These are phyloP conservation scores for Castanea crenata DNA, from an alignment of 306 rosid species.

Conservation along the genomic window DNA sequence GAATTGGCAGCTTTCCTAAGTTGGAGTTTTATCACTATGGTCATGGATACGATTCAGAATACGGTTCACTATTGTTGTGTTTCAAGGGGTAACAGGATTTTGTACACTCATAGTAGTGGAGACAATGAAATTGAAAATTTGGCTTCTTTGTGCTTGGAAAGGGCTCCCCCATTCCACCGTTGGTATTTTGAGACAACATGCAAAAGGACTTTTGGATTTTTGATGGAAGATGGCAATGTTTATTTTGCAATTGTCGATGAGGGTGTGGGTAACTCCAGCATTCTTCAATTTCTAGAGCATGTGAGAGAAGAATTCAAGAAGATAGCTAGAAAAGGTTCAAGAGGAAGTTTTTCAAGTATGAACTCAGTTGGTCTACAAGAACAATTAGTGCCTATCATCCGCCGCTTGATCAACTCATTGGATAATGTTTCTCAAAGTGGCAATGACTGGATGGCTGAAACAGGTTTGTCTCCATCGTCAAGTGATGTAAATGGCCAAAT, in stretches of 20 bases:
- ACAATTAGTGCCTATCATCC: slow-evolving; percentile 66
- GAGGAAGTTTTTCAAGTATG: slow-evolving; percentile 58
- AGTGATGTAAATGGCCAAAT: slow-evolving; percentile 56
- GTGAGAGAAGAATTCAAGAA: slow-evolving; percentile 73
- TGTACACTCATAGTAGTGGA: slow-evolving; percentile 55
- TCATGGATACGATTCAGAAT: slow-evolving; percentile 59
- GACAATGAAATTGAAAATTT: slow-evolving; percentile 54
- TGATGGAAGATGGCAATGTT: slow-evolving; percentile 69
- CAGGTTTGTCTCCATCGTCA: slow-evolving; percentile 63
- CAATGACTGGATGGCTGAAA: slow-evolving; percentile 54
- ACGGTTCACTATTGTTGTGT: slow-evolving; percentile 75
- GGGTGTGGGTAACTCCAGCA: slow-evolving; percentile 51
- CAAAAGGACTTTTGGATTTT: slow-evolving; percentile 65
- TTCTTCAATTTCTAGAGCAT: slow-evolving; percentile 72
- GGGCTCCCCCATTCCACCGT: slow-evolving; percentile 62
- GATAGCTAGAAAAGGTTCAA: slow-evolving; percentile 55
- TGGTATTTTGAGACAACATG: slow-evolving; percentile 80
- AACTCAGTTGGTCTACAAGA: slow-evolving; percentile 57
- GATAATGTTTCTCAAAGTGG: slow-evolving; percentile 60
- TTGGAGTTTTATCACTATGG: slow-evolving; percentile 6
- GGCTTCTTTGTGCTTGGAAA: slow-evolving; percentile 67
- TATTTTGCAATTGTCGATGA: slow-evolving; percentile 67
- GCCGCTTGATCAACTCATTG: slow-evolving; percentile 56
- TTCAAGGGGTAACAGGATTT: slow-evolving; percentile 50
- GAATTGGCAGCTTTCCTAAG: slow-evolving; percentile 21